Conservation (phyloP, 805 yeast genomes). For the Candida insectalens region DNA sequence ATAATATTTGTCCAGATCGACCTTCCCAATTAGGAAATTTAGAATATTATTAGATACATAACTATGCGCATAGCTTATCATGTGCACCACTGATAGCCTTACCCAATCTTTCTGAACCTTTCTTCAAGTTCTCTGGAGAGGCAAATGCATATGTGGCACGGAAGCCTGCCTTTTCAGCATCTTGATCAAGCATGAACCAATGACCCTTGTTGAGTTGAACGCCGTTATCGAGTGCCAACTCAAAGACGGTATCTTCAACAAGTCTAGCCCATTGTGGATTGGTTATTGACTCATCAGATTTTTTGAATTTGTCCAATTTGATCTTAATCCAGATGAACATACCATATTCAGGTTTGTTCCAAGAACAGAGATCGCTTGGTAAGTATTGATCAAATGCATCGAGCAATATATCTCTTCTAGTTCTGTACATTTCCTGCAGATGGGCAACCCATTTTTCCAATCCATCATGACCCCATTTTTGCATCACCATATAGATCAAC, state of each 20-base stretch:
- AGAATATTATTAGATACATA: too few relatives aligned
- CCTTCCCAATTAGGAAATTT: too few relatives aligned
- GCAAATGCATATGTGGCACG: conserved; percentile 25
- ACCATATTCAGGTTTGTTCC: conserved; percentile 34
- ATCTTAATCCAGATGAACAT: conserved; percentile 34
- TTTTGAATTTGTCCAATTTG: conserved; percentile 28
- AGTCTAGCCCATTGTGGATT: conserved; percentile 21
- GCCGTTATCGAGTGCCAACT: conserved; percentile 14
- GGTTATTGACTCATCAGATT: conserved; percentile 27
- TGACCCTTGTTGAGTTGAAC: conserved; percentile 24
- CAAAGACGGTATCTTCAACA: conserved; percentile 19
- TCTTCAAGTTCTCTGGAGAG: conserved; percentile 13
- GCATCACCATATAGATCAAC: conserved; percentile 45
- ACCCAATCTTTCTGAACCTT: conserved; percentile 21
- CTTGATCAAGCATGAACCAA: conserved; percentile 23
- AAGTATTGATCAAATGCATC: conserved; percentile 38
- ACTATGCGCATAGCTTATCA: too few relatives aligned
- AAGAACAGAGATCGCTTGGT: conserved; percentile 33
- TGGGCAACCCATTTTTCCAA: conserved; percentile 64
- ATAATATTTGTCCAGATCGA: too few relatives aligned
- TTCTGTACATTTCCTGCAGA: conserved; percentile 50
- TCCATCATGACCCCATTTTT: conserved; percentile 50
- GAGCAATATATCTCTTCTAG: conserved; percentile 51
- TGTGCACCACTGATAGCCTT: conserved; percentile 13
- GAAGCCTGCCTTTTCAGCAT: conserved; percentile 15